phyloP scores from a whole-genome alignment of 2,329 filamentous ascomycete genomes.

The Pyrenophora graminea region DNA sequence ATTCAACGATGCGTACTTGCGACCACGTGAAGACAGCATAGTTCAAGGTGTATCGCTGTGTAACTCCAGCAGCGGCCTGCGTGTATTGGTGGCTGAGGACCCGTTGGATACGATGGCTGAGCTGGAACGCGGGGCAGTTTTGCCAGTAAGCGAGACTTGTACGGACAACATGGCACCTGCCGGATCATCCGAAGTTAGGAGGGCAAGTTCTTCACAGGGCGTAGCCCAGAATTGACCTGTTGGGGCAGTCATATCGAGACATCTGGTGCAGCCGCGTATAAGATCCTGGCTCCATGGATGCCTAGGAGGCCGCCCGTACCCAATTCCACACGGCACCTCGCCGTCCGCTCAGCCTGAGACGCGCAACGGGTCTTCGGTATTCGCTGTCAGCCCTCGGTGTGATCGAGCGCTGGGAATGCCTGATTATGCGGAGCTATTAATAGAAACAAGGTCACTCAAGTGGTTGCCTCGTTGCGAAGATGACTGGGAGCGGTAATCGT shows the following conservation, averaged over 20 bases:
- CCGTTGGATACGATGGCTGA: neutral
- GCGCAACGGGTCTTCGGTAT: neutral
- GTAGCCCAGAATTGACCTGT: neutral
- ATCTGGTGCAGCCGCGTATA: neutral
- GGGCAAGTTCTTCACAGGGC: neutral
- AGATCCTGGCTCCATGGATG: constrained; percentile 1
- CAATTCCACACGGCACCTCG: neutral
- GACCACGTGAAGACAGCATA: constrained; percentile 8
- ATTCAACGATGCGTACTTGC: constrained; percentile 7
- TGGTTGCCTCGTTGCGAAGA: constrained; percentile 25
- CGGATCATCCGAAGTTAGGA: neutral
- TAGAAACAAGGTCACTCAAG: constrained; percentile 21
- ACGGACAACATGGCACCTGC: neutral
- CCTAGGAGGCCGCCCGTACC: constrained; percentile 11
- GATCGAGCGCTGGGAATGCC: constrained; percentile 31
- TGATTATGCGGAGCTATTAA: constrained; percentile 8
- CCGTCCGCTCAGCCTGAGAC: neutral
- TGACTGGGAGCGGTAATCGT: constrained; percentile 11
- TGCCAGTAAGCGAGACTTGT: neutral
- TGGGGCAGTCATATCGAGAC: neutral
- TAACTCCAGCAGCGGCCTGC: neutral
- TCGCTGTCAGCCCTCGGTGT: constrained; percentile 2
- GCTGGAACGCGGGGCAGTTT: constrained; percentile 4
- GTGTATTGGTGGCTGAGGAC: neutral
- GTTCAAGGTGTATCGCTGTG: neutral